These are phyloP conservation scores for Metschnikowia borealis DNA, from an alignment of 805 yeast species.

Conservation along the genomic window DNA sequence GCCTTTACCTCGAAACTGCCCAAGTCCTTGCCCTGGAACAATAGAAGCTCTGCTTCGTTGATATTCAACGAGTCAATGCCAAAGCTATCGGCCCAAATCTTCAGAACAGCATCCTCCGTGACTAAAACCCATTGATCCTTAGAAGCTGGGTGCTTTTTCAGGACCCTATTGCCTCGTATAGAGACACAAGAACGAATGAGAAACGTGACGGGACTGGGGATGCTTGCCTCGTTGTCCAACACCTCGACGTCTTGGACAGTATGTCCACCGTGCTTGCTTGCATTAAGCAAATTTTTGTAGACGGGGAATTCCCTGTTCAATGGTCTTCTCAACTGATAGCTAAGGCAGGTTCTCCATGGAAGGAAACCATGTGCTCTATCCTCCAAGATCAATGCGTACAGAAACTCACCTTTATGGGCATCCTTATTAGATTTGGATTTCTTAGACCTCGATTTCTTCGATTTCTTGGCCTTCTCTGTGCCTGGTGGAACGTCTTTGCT, in stretches of 20 bases:
- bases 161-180: conserved; percentile 44
- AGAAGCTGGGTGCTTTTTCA: conserved; percentile 17
- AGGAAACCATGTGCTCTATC: conserved; percentile 45
- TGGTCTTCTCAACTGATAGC: conserved; percentile 38
- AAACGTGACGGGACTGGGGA: not conserved
- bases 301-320: conserved; percentile 49
- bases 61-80: conserved; percentile 51
- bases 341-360: conserved; percentile 45
- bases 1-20: conserved; percentile 23
- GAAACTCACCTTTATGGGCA: not conserved
- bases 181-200: conserved; percentile 56
- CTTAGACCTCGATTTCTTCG: not conserved
- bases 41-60: conserved; percentile 46
- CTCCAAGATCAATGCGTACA: conserved; percentile 30
- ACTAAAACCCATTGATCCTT: conserved; percentile 50
- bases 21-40: conserved; percentile 35
- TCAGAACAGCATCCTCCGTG: conserved; percentile 56
- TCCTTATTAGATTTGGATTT: not conserved
- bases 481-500: not conserved
- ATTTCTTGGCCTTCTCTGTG: not conserved
- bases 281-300: conserved; percentile 5
- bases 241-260: not conserved
- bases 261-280: not conserved
- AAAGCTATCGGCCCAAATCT: conserved; percentile 51
- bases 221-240: conserved; percentile 2